Conservation (phyloP, 1,139 yeast species). For the Eremothecium cymbalariae region DNA sequence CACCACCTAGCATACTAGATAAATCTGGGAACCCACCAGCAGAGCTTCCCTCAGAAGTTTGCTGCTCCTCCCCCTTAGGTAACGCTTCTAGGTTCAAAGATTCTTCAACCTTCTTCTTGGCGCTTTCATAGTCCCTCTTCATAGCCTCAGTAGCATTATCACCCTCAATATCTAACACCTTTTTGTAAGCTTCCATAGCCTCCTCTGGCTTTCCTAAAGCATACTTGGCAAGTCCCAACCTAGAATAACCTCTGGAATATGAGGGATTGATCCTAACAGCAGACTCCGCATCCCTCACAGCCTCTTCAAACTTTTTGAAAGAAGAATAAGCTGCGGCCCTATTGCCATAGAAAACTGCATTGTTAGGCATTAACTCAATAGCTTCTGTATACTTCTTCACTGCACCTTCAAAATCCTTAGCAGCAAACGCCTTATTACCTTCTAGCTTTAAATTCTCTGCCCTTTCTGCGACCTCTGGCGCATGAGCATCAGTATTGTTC, state of each 20-base stretch:
- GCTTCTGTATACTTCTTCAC: constrained; percentile 74
- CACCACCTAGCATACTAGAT: constrained; percentile 47
- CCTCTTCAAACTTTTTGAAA: constrained; percentile 60
- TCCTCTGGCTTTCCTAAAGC: constrained; percentile 86
- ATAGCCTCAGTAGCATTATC: constrained; percentile 77
- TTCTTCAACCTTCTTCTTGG: constrained; percentile 75
- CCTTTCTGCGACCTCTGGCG: constrained; percentile 43
- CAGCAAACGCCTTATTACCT: constrained; percentile 91
- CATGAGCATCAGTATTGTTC: constrained; percentile 38
- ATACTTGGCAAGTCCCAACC: constrained; percentile 88
- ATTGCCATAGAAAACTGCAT: constrained; percentile 82
- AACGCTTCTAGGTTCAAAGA: constrained; percentile 43
- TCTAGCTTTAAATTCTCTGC: constrained; percentile 81
- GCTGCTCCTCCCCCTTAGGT: constrained; percentile 19
- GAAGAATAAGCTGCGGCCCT: constrained; percentile 97
- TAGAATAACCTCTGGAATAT: constrained; percentile 88
- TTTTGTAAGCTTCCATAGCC: constrained; percentile 82
- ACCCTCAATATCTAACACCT: constrained; percentile 84
- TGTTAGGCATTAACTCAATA: constrained; percentile 57
- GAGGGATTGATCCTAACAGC: constrained; percentile 72
- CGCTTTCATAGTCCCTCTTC: constrained; percentile 90
- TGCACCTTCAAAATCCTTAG: constrained; percentile 60
- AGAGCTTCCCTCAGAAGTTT: constrained; percentile 28
- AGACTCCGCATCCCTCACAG: constrained; percentile 72
- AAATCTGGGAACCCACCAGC: constrained; percentile 68